Evolutionary conservation across 345 rosid species (phyloP), one percentile per base, ranked within the genome.

Genomic region (Cardamine occulta): DNA sequence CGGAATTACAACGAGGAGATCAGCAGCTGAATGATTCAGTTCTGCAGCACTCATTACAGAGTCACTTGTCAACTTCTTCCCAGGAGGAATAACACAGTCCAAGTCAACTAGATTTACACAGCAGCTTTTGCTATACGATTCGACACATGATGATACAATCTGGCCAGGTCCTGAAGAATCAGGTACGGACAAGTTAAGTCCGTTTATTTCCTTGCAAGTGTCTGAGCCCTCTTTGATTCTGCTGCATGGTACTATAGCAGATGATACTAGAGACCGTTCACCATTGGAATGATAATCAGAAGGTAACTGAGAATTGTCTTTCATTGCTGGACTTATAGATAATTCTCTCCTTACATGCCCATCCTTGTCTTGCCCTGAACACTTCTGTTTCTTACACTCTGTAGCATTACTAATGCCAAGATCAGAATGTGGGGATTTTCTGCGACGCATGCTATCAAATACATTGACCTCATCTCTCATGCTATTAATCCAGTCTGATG

Each of bases 401-500:
- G 84, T 82, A 61, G 70, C 74, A 70, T 54, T 62, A 49, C 81
- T 84, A 76, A 76, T 68, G 72, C 78, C 86, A 68, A 67, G 76
- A 19, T 73, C 84, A 75, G 82, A 76, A 69, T 78, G 74, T 68
- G 76, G 66, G 39, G 84, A 68, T 78, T 82, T 88, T 54, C 79
- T 76, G 56, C 63, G 74, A 49, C 66, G 56, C 63, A 72, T 72
- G 78, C 77, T 85, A 55, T 84, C 86, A 76, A 58, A 73, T 23
- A 84, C 80, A 75, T 77, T 74, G 72, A 90, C 84, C 83, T 86
- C 87, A 21, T 72, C 73, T 69, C 79, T 84, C 82, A 88, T 76
- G 77, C 86, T 85, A 42, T 80, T 85, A 69, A 80, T 80, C 98
- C 95, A 93, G 31, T 88, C 90, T 74, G 84, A 81, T 70, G 91